Percentiles rank a stretch among this genome's conserved stretches.
Conservation (phyloP, 345 rosid genomes). For the Eucalyptus fibrosa region DNA sequence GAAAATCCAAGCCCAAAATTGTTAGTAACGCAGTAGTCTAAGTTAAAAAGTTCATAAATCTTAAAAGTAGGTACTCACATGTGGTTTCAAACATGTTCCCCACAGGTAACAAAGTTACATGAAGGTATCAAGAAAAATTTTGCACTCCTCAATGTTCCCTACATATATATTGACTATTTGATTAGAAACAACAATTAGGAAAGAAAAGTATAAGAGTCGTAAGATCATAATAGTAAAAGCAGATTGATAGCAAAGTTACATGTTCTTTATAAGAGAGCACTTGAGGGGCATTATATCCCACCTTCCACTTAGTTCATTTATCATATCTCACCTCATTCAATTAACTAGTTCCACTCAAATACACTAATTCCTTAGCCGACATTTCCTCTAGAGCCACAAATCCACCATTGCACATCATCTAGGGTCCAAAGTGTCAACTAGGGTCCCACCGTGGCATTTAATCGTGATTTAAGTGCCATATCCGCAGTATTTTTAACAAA, state of each 20-base stretch:
- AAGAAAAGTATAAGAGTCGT: not conserved
- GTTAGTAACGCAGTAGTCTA: not conserved
- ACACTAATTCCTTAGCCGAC: not conserved
- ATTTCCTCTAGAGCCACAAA: not conserved
- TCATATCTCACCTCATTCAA: not conserved
- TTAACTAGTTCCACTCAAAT: not conserved
- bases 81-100: not conserved
- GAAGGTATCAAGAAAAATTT: not conserved
- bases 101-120: not conserved
- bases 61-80: not conserved
- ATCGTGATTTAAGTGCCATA: not conserved
- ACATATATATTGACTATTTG: constrained; percentile 1
- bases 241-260: not conserved
- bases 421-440: not conserved
- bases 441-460: not conserved
- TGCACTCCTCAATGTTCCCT: constrained; percentile 42
- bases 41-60: not conserved
- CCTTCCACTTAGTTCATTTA: not conserved
- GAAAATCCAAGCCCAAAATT: not conserved
- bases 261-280: not conserved
- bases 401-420: not conserved
- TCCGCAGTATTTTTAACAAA: not conserved
- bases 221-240: not conserved
- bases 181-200: not conserved
- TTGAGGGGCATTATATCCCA: not conserved